A percentile compares a stretch with the other conserved stretches of the same genome.
Evolutionary conservation across 306 rosid species (phyloP).

Genomic region (Ceratonia siliqua): DNA sequence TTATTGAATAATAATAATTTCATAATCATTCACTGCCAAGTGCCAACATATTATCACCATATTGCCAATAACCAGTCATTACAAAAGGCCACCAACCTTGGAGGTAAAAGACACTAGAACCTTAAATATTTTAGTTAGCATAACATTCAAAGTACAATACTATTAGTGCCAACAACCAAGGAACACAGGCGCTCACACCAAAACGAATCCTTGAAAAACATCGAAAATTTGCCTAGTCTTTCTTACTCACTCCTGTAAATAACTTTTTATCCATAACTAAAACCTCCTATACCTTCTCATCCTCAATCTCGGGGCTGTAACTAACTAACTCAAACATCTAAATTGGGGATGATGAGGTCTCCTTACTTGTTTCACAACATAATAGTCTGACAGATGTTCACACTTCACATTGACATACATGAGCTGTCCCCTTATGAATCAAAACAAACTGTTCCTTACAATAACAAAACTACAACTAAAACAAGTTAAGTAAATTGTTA

Average conservation of each 20-base stretch:
- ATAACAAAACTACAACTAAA: background rate
- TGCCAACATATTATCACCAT: slow-evolving; percentile 4
- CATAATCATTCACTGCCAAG: slow-evolving; percentile 1
- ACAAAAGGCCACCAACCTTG: background rate
- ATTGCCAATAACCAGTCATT: background rate
- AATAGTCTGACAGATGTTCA: background rate
- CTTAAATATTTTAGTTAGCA: background rate
- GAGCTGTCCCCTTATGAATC: background rate
- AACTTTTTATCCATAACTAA: background rate
- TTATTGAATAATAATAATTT: background rate
- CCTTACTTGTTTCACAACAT: background rate
- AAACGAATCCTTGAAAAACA: background rate
- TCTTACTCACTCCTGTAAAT: background rate
- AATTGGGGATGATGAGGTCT: background rate
- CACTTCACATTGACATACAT: too few relatives aligned
- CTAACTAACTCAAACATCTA: background rate
- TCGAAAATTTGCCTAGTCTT: background rate
- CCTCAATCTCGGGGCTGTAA: background rate
- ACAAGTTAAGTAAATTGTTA: background rate
- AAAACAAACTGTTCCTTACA: background rate
- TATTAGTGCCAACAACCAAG: background rate
- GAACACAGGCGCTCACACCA: background rate
- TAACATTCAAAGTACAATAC: background rate
- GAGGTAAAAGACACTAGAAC: background rate
- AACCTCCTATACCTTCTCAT: background rate